Percentiles rank a stretch among this genome's conserved stretches.
Evolutionary conservation across 495 filamentous ascomycete species (phyloP).

Genomic region (Cairneyella variabilis): DNA sequence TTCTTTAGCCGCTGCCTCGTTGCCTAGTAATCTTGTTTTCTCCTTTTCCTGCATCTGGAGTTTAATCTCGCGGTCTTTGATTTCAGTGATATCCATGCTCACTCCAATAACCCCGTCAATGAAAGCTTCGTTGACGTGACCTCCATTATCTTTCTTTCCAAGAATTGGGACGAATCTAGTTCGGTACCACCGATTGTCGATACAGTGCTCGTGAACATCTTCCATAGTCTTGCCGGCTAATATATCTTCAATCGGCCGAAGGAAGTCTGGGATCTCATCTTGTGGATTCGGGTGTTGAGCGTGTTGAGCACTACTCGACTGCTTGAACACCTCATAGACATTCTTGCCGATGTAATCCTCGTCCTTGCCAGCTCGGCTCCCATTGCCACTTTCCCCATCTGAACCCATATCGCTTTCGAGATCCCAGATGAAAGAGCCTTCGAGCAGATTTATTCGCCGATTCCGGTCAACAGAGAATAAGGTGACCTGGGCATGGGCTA

Average conservation of each 20-base stretch:
- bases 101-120: constrained; percentile 66
- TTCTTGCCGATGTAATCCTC: constrained; percentile 49
- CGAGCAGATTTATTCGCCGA: constrained; percentile 54
- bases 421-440: constrained; percentile 57
- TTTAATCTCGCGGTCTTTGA: constrained; percentile 53
- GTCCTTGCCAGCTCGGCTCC: constrained; percentile 20
- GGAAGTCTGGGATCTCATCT: constrained; percentile 40
- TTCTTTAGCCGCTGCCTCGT: constrained; percentile 65
- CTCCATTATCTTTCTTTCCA: constrained; percentile 43
- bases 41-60: constrained; percentile 56
- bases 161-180: constrained; percentile 60
- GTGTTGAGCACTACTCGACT: constrained; percentile 29
- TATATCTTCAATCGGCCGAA: constrained; percentile 52
- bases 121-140: constrained; percentile 36
- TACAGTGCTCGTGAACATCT: constrained; percentile 42
- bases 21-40: constrained; percentile 57
- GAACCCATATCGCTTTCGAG: constrained; percentile 26
- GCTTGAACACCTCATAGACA: constrained; percentile 55
- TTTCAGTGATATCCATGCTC: constrained; percentile 65
- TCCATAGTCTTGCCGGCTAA: constrained; percentile 47
- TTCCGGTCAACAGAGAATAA: constrained; percentile 62
- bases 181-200: constrained; percentile 53
- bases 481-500: constrained; percentile 62
- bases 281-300: no score
- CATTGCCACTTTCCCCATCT: constrained; percentile 20